Conservation (phyloP, 441 rosid genomes). For the Populus trichocarpa region DNA sequence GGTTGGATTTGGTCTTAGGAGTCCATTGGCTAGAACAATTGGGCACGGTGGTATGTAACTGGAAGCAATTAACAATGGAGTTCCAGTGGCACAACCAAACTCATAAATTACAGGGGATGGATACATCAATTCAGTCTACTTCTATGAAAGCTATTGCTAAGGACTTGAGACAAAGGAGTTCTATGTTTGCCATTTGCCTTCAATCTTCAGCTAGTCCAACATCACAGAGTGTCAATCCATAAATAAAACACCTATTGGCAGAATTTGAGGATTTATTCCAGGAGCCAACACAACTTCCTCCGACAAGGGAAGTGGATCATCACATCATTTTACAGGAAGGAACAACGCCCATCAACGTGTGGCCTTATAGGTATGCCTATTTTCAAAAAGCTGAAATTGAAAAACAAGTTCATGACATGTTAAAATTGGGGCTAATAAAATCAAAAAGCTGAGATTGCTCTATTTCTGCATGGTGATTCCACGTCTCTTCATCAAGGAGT, state of each 20-base stretch:
- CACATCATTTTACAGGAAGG: not conserved
- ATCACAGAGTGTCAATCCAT: not conserved
- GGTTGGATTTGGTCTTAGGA: not conserved
- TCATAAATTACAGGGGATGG: not conserved
- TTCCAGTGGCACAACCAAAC: not conserved
- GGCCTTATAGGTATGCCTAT: not conserved
- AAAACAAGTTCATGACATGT: conserved; percentile 1
- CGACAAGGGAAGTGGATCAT: not conserved
- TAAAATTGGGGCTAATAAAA: not conserved
- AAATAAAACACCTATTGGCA: not conserved
- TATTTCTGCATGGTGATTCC: too few relatives aligned
- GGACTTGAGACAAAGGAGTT: not conserved
- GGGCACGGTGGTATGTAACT: not conserved
- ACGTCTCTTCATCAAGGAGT: too few relatives aligned
- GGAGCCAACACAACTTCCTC: not conserved
- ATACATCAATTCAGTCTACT: not conserved
- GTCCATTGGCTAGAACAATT: not conserved
- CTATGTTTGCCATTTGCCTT: not conserved
- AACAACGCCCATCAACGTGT: not conserved
- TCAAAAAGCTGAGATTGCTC: too few relatives aligned
- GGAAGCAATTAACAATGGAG: not conserved
- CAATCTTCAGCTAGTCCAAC: not conserved
- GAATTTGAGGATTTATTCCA: not conserved
- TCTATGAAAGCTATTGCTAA: not conserved
- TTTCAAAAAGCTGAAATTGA: not conserved